Conservation (phyloP, 305 asterid species). For the Fraxinus velutina region DNA sequence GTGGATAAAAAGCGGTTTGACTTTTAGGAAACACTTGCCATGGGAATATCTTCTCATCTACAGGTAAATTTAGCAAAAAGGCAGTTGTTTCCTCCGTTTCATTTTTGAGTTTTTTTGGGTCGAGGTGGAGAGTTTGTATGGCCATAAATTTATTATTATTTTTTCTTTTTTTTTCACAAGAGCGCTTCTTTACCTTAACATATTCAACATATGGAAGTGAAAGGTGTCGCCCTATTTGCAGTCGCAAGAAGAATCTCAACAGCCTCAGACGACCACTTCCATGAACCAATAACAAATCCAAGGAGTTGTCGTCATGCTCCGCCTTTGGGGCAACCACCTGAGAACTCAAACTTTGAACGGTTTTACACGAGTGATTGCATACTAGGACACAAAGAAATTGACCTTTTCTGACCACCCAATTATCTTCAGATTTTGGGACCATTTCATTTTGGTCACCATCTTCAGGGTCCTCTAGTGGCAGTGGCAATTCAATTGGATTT, state of each 20-base stretch:
- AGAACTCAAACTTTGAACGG: constrained; percentile 92
- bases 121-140: not conserved
- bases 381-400: constrained; percentile 72
- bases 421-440: constrained; percentile 52
- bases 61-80: not conserved
- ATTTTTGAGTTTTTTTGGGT: not conserved
- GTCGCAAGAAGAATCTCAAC: constrained; percentile 69
- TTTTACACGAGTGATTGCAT: constrained; percentile 89
- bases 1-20: not conserved
- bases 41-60: not conserved
- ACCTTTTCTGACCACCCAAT: constrained; percentile 61
- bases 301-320: constrained; percentile 72
- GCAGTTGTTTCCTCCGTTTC: not conserved
- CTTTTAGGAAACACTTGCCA: not conserved
- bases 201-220: constrained; percentile 86
- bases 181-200: constrained; percentile 59
- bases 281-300: constrained; percentile 83
- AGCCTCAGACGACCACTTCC: constrained; percentile 81
- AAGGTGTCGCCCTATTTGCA: constrained; percentile 80
- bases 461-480: constrained; percentile 52
- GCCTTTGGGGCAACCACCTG: constrained; percentile 98
- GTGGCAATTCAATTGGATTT: constrained; percentile 69
- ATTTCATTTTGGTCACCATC: constrained; percentile 40
- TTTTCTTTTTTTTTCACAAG: not conserved
- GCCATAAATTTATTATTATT: not conserved